Evolutionary conservation across 2,329 filamentous ascomycete genomes (phyloP).

Genomic region (Coniosporium uncinatum): DNA sequence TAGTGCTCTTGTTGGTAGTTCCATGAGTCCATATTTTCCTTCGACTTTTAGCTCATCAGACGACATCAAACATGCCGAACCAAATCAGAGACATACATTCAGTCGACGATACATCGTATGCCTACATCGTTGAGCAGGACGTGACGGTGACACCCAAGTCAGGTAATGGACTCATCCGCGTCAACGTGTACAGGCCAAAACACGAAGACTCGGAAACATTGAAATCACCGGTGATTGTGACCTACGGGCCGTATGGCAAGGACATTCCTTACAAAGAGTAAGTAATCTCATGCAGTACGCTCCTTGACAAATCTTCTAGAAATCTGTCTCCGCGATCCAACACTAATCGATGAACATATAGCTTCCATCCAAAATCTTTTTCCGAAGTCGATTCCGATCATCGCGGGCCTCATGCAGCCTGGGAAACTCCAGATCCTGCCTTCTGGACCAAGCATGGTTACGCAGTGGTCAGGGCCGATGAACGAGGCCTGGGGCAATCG

Average conservation of each 20-base stretch:
- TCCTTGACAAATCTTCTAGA: too few relatives aligned
- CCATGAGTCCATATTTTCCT: too few relatives aligned
- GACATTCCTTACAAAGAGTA: slow-evolving; percentile 58
- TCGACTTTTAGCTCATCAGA: too few relatives aligned
- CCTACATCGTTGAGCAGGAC: slow-evolving; percentile 46
- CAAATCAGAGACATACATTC: slow-evolving; percentile 22
- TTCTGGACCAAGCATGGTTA: slow-evolving; percentile 30
- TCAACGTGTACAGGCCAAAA: slow-evolving; percentile 46
- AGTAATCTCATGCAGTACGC: slow-evolving; percentile 9
- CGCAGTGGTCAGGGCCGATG: slow-evolving; percentile 37
- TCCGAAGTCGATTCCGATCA: slow-evolving; percentile 31
- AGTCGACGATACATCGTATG: slow-evolving; percentile 24
- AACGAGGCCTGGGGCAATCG: slow-evolving; percentile 45
- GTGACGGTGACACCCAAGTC: slow-evolving; percentile 36
- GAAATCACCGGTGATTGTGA: slow-evolving; percentile 56
- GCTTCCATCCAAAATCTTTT: slow-evolving; percentile 45
- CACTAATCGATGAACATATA: slow-evolving; percentile 9
- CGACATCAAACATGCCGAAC: slow-evolving; percentile 6
- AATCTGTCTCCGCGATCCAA: slow-evolving; percentile 2
- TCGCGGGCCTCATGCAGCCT: slow-evolving; percentile 32
- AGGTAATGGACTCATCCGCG: slow-evolving; percentile 34
- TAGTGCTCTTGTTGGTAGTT: too few relatives aligned
- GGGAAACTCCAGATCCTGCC: slow-evolving; percentile 35
- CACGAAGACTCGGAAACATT: slow-evolving; percentile 15
- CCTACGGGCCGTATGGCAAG: slow-evolving; percentile 71